Evolutionary conservation across 139 green algal species (phyloP).

Genomic region (Coelastrella sp.): DNA sequence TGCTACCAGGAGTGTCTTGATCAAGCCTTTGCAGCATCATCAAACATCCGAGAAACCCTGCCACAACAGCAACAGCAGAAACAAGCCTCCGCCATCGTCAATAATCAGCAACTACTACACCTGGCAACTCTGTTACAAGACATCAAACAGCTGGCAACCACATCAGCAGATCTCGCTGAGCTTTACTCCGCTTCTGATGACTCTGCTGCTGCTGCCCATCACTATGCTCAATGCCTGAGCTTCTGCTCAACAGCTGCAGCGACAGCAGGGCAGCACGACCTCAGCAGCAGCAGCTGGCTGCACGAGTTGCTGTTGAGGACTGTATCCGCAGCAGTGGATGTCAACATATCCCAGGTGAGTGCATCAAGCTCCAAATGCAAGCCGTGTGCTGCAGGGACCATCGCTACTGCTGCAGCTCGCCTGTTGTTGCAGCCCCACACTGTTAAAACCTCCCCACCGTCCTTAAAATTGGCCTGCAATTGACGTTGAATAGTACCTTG

Average conservation of each 20-base stretch:
- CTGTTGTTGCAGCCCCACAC: too few species aligned
- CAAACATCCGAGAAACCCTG: neutral
- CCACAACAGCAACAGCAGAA: neutral
- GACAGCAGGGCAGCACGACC: too few species aligned
- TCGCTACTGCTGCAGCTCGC: neutral
- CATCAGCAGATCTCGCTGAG: constrained; percentile 14
- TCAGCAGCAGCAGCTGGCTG: constrained; percentile 20
- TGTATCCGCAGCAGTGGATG: constrained; percentile 20
- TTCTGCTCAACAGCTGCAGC: neutral
- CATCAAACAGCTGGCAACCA: neutral
- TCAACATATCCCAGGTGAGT: constrained; percentile 7
- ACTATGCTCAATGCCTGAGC: constrained; percentile 3
- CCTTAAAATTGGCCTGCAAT: too few species aligned
- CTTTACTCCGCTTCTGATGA: neutral
- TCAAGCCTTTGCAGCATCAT: neutral
- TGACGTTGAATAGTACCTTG: too few species aligned
- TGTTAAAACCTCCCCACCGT: too few species aligned
- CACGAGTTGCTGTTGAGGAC: neutral
- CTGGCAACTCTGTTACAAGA: constrained; percentile 5
- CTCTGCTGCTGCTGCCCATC: neutral
- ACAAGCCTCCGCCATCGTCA: neutral
- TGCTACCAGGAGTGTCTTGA: constrained; percentile 15
- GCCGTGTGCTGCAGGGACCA: neutral
- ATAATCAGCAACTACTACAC: constrained; percentile 3
- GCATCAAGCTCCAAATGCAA: neutral